Evolutionary conservation across 1,284 basidiomycete genomes (phyloP), one percentile per base, ranked within the genome.

Genomic region (Ustilago bromivora): DNA sequence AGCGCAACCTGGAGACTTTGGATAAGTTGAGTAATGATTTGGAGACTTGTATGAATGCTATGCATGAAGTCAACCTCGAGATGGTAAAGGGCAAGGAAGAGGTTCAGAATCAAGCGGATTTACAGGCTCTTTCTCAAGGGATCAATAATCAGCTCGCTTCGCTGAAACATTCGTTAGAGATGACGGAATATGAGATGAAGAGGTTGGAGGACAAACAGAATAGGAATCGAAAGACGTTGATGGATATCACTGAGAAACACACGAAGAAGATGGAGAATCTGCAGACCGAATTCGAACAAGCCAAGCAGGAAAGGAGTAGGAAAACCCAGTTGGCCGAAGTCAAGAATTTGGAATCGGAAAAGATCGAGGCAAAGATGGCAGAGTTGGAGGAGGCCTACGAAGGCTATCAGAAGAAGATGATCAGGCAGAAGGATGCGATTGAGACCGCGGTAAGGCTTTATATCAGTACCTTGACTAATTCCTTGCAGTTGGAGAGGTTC

Each of bases 1-100:
- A 74, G 35, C 58, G 63, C n/a, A 76, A 76, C 53, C 58, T 76
- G 43, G 75, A 72, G 19, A 80, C 76, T 41, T 63, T 80, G 36
- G 78, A 81, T 32, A 76, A 68, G 31, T 59, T 82, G 7, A 70
- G 46, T 60, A 76, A 76, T 60, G 81, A 81, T 53, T 57, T 82
- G 3, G 73, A 71, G 4, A 43, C 70, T 17, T 68, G 67, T 46
- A 67, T 79, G 62, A 73, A 72, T 32, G 72, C 67, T 0, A 78
- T 81, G 76, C 79, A 82, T 66, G 77, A 82, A 53, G 79, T 82
- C 38, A 71, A 75, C 53, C 61, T 74, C 43, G 79, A 81, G 43
- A 76, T 79, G 35, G 80, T 79, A 57, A 77, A 77, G 61, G 71
- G 70, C 66, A 77, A 77, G 31, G 75, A 72, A 52, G 75, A 77